These are phyloP conservation scores for Irpex lacteus DNA, from an alignment of 1,284 basidiomycete species.

Conservation along the genomic window DNA sequence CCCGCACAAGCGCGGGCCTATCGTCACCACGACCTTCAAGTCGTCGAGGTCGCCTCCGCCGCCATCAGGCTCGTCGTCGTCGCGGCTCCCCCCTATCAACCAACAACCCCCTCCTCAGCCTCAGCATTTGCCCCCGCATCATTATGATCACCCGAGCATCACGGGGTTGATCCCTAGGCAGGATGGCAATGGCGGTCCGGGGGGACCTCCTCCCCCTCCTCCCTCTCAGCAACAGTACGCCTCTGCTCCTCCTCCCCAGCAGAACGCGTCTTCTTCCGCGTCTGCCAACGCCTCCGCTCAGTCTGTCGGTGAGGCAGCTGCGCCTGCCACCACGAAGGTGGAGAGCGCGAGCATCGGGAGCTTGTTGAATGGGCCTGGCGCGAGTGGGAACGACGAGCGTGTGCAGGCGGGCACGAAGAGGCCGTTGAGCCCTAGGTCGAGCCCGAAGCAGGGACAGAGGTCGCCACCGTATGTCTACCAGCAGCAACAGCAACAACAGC, in stretches of 20 bases:
- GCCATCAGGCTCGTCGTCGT: conserved; percentile 18
- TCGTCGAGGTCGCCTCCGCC: conserved; percentile 31
- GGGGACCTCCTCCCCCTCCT: neutral
- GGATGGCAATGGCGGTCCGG: conserved; percentile 7
- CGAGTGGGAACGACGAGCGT: neutral
- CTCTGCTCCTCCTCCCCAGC: conserved; percentile 12
- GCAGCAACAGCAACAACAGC: neutral
- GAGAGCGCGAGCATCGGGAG: conserved; percentile 25
- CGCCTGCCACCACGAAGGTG: neutral
- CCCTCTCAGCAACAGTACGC: conserved; percentile 9
- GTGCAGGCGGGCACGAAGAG: conserved; percentile 6
- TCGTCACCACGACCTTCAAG: conserved; percentile 40
- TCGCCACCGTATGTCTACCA: conserved; percentile 7
- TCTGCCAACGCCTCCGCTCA: neutral
- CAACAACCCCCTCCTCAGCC: conserved; percentile 30
- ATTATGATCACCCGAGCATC: conserved; percentile 47
- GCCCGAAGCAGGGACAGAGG: conserved; percentile 11
- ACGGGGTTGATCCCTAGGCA: conserved; percentile 36
- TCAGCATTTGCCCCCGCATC: conserved; percentile 39
- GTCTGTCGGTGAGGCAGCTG: neutral
- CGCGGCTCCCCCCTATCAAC: conserved; percentile 31
- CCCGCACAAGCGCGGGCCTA: conserved; percentile 72
- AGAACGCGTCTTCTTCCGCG: neutral
- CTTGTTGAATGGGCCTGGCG: conserved; percentile 20
- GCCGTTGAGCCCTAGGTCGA: conserved; percentile 10